Base-by-base conservation (phyloP, 2,329 filamentous ascomycete species). In the Sporothrix schenckii region DNA sequence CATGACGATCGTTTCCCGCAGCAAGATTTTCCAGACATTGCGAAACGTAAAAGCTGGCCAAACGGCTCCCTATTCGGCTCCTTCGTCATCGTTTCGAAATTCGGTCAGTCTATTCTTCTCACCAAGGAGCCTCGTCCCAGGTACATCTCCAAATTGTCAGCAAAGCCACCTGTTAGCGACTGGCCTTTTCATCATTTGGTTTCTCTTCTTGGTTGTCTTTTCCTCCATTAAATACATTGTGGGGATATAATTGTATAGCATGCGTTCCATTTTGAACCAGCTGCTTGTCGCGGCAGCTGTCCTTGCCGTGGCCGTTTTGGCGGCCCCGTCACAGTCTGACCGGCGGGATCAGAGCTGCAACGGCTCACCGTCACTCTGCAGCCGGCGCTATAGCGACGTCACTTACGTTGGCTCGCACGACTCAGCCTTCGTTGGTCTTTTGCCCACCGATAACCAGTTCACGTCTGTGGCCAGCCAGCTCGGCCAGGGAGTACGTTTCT, bases 331-430 rank as follows among this genome's bases (percentile, higher is more conserved):
- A 13, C 61, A 44, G 39, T 41, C 49, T 30, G 21, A 21, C 50
- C 21, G 27, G 39, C 72, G 69, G 14, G 58, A 63, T 4, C 69
- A 69, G 49, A 73, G 68, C 73, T 91, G 88, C 80, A 91, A 91
- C 76, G 87, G 87, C 72, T 81, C 83, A 68, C 75, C 83, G 1
- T 82, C 82, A 52, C 85, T 87, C 69, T 91, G 88, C 79, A 76
- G 77, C 63, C 84, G 85, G 52, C 79, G 77, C 54, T 91, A 90
- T 79, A 86, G 87, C 72, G 83, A 88, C 50, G 77, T 90, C 69
- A 85, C 85, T n/a, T 85, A 86, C 71, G 79, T 89, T 21, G 90
- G 88, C 30, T 83, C 89, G 7, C 90, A 92, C 79, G 85, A 92
- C 79, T 86, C 85, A 16, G 84, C 88, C 50, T 91, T 91, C 75